phyloP scores from a whole-genome alignment of 495 filamentous ascomycete genomes.

The Cairneyella variabilis region DNA sequence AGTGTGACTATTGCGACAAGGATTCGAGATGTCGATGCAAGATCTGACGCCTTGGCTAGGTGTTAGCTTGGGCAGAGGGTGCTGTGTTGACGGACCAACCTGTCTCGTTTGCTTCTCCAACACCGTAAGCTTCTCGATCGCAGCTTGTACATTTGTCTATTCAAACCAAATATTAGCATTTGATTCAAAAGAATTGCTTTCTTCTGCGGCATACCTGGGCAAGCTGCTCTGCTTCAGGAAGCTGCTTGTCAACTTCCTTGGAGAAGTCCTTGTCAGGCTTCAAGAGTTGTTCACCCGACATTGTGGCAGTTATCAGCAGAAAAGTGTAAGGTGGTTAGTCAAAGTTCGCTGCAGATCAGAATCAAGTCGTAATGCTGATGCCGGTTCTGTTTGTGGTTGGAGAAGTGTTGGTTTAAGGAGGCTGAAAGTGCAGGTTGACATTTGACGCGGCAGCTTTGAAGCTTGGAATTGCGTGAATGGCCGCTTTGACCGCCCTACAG shows the following conservation, averaged over 20 bases:
- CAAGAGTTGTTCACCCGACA: slow-evolving; percentile 33
- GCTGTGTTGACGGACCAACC: slow-evolving; percentile 43
- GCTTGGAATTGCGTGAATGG: no score
- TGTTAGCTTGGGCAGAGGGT: slow-evolving; percentile 9
- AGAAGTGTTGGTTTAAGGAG: neutral
- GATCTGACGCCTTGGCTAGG: slow-evolving; percentile 74
- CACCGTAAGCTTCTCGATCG: slow-evolving; percentile 85
- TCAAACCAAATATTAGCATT: slow-evolving; percentile 16
- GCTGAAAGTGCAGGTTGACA: slow-evolving; percentile 1
- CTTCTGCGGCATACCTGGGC: slow-evolving; percentile 60
- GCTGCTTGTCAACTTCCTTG: slow-evolving; percentile 86
- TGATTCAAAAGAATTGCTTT: neutral
- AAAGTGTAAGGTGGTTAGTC: neutral
- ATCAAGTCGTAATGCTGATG: no score
- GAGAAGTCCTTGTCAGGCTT: slow-evolving; percentile 70
- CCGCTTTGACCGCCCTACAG: no score
- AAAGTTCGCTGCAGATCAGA: slow-evolving; percentile 7
- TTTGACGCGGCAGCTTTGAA: slow-evolving; percentile 3
- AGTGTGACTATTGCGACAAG: slow-evolving; percentile 86
- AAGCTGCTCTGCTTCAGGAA: slow-evolving; percentile 83
- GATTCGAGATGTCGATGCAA: slow-evolving; percentile 87
- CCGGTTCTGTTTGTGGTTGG: neutral
- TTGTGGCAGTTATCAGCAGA: slow-evolving; percentile 10
- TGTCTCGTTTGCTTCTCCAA: slow-evolving; percentile 97
- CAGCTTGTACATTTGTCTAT: slow-evolving; percentile 73